Evolutionary conservation across 2,329 filamentous ascomycete species (phyloP), one percentile per base, ranked within the genome.

Genomic region (Neofusicoccum cordaticola): DNA sequence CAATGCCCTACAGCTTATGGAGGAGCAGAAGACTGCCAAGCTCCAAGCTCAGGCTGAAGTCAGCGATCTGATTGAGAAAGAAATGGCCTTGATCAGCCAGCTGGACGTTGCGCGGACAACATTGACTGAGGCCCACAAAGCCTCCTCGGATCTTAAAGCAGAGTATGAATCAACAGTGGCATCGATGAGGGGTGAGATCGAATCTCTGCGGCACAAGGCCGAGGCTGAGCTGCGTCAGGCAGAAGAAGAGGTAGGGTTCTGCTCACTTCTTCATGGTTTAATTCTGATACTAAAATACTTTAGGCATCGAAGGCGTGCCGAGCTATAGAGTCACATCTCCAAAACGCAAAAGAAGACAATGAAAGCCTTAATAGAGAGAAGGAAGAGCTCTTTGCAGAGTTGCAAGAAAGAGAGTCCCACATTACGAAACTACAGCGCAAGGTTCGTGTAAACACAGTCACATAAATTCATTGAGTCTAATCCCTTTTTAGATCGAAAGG

Each of bases 31-130:
- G 44, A 50, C 45, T 7, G 45, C 37, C 17, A 64, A 67, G 22
- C 27, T 47, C 17, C 62, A 65, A n/a, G 67, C 67, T 56, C 50
- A 69, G 39, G 62, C 70, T 4, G 69, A 75, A 19, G 67, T 78
- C 2, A 51, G 65, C 31, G 66, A 56, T 5, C 68, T 78, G 9
- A 63, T 69, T 34, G 63, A 65, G 22, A 66, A 69, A 34, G 62
- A 66, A n/a, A 56, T 62, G n/a, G 63, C 67, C 31, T 48, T 75
- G 2, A 68, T 70, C 35, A 56, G 63, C 34, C 68, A 69, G 2
- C 63, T 76, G 4, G 57, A 69, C 8, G 27, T 34, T 8, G 50
- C 41, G 27, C 47, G 39, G 6, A n/a, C 27, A 13, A 39, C 22
- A 4, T n/a, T 65, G 34, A 19, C 9, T 19, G 48, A 56, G 13